Conservation (phyloP, 768 basidiomycete species). For the Tulasnella sp. region DNA sequence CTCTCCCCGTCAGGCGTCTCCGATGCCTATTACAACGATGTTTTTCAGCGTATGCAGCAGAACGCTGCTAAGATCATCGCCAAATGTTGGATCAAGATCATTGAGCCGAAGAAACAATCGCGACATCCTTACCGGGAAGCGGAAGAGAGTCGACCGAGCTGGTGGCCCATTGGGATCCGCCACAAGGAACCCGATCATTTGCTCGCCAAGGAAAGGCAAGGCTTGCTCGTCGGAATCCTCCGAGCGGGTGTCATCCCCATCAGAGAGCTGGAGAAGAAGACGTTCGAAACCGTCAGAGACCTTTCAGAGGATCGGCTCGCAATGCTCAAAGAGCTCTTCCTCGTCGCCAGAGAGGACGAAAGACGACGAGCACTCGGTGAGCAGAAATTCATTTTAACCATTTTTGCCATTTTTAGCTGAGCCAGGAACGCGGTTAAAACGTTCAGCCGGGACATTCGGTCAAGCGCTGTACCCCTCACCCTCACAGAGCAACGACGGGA, state of each 20-base stretch:
- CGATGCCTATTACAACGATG: slow-evolving; percentile 21
- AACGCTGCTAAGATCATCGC: slow-evolving; percentile 27
- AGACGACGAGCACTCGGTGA: slow-evolving; percentile 5
- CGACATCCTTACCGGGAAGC: slow-evolving; percentile 29
- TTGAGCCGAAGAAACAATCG: slow-evolving; percentile 30
- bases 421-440: neutral
- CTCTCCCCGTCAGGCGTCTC: slow-evolving; percentile 19
- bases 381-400: neutral
- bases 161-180: slow-evolving; percentile 29
- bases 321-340: slow-evolving; percentile 26
- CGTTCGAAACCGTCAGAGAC: slow-evolving; percentile 22
- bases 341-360: slow-evolving; percentile 27
- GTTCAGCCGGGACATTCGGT: neutral
- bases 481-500: neutral
- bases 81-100: slow-evolving; percentile 32
- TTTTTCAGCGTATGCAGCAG: slow-evolving; percentile 25
- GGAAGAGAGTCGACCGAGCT: slow-evolving; percentile 25
- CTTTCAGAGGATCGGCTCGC: slow-evolving; percentile 22
- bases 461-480: neutral
- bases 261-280: slow-evolving; percentile 24
- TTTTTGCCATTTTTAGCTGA: neutral
- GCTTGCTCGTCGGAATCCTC: slow-evolving; percentile 24
- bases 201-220: slow-evolving; percentile 26
- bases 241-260: slow-evolving; percentile 21
- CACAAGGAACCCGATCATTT: slow-evolving; percentile 32